These are phyloP conservation scores for Scheffersomyces quercinus DNA, from an alignment of 1,139 yeast species.

Conservation along the genomic window DNA sequence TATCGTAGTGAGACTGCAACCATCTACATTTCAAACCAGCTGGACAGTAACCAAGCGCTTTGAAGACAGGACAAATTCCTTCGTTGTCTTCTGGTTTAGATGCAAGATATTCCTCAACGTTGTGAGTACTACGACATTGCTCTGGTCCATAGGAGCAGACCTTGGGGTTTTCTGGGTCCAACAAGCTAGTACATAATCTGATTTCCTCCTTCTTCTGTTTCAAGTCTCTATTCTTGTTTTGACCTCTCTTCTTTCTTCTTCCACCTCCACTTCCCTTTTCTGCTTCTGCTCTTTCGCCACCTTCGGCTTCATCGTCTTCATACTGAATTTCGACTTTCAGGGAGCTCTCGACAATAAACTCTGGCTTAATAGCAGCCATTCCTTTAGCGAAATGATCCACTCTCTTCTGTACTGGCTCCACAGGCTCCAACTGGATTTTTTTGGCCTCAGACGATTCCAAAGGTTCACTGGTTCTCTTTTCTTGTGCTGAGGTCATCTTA, in stretches of 20 bases:
- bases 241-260: conserved; percentile 66
- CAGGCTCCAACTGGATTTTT: conserved; percentile 20
- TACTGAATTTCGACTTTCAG: conserved; percentile 40
- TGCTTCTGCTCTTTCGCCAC: conserved; percentile 42
- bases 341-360: conserved; percentile 44
- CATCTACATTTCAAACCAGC: conserved; percentile 92
- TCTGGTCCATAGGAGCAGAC: conserved; percentile 70
- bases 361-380: conserved; percentile 65
- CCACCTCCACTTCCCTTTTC: conserved; percentile 31
- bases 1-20: conserved; percentile 70
- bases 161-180: conserved; percentile 48
- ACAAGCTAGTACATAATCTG: conserved; percentile 64
- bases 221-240: conserved; percentile 83
- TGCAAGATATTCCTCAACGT: conserved; percentile 60
- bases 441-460: conserved; percentile 21
- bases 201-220: conserved; percentile 67
- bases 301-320: conserved; percentile 51
- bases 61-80: conserved; percentile 81
- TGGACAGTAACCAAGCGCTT: conserved; percentile 86
- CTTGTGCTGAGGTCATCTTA: conserved; percentile 9
- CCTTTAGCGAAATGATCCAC: conserved; percentile 39
- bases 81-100: conserved; percentile 71
- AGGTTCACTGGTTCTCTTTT: conserved; percentile 20
- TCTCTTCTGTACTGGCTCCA: conserved; percentile 6
- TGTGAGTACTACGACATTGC: conserved; percentile 77